Percentiles rank a stretch among this genome's conserved stretches.
These are phyloP conservation scores for Rhodotorula sp. DNA, from an alignment of 1,284 basidiomycete genomes.

Conservation along the genomic window DNA sequence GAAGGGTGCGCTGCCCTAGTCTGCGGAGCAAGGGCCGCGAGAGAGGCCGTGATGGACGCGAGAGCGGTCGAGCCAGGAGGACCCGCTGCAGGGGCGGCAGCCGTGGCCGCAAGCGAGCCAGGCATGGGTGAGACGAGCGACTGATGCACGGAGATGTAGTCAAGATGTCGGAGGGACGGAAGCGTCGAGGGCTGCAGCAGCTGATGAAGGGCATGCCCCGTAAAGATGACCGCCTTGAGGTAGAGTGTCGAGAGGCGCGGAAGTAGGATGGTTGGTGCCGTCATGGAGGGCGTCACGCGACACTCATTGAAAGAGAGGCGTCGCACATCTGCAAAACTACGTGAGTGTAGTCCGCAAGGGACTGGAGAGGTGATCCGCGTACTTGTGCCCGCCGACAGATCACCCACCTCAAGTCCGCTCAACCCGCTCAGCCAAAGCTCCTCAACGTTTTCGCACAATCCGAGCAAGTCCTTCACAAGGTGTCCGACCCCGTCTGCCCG, in stretches of 20 bases:
- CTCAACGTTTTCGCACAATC: background rate
- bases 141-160: slow-evolving; percentile 2
- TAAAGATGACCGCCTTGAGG: slow-evolving; percentile 1
- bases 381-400: background rate
- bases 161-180: slow-evolving; percentile 1
- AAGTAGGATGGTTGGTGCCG: background rate
- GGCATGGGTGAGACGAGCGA: background rate
- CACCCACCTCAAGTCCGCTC: background rate
- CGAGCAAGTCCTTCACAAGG: background rate
- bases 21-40: background rate
- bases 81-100: too few species aligned
- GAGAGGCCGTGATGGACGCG: background rate
- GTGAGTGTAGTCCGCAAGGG: background rate
- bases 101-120: background rate
- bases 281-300: background rate
- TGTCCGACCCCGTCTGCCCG: background rate
- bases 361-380: background rate
- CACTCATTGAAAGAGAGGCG: background rate
- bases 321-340: background rate
- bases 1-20: background rate
- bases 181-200: background rate
- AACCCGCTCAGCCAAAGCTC: slow-evolving; percentile 12
- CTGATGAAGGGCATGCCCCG: background rate
- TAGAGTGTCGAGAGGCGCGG: background rate
- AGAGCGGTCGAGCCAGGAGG: background rate